phyloP scores from a whole-genome alignment of 192 early-diverging fungal genomes.

The Rhizoclosmatium globosum region DNA sequence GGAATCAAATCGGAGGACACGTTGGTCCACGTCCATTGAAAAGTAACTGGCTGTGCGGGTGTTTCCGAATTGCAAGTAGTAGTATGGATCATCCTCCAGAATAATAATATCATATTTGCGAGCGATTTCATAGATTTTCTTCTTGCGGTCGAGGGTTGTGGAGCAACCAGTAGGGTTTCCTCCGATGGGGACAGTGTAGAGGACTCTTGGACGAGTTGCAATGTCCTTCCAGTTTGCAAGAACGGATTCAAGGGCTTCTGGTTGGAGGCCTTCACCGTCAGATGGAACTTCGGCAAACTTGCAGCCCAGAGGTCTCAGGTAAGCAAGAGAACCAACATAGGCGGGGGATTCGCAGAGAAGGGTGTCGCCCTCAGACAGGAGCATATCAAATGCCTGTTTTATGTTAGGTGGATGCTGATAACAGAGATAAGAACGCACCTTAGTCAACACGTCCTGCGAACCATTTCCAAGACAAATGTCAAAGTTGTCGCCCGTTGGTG shows the following conservation, averaged over 20 bases:
- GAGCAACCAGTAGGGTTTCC: conserved; percentile 91
- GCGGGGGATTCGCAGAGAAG: conserved; percentile 59
- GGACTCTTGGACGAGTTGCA: conserved; percentile 39
- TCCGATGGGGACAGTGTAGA: conserved; percentile 78
- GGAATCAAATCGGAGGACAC: conserved; percentile 91
- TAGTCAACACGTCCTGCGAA: conserved; percentile 61
- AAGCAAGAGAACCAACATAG: conserved; percentile 62
- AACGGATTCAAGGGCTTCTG: conserved; percentile 41
- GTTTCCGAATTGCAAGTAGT: conserved; percentile 75
- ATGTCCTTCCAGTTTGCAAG: conserved; percentile 43
- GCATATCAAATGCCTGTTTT: conserved; percentile 55
- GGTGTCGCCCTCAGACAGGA: conserved; percentile 48
- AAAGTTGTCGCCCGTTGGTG: conserved; percentile 44
- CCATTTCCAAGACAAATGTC: conserved; percentile 65
- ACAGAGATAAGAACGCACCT: conserved; percentile 38
- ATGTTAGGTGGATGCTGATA: not conserved
- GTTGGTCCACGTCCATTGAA: conserved; percentile 88
- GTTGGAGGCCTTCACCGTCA: conserved; percentile 48
- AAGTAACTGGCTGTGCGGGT: conserved; percentile 76
- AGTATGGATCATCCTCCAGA: conserved; percentile 97
- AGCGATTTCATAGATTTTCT: conserved; percentile 78
- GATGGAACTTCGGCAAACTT: conserved; percentile 54
- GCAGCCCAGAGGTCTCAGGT: conserved; percentile 51
- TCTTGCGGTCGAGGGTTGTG: conserved; percentile 79
- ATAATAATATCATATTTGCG: conserved; percentile 82